Conservation (phyloP, 78 protist species). For the Dictyostelium purpureum region DNA sequence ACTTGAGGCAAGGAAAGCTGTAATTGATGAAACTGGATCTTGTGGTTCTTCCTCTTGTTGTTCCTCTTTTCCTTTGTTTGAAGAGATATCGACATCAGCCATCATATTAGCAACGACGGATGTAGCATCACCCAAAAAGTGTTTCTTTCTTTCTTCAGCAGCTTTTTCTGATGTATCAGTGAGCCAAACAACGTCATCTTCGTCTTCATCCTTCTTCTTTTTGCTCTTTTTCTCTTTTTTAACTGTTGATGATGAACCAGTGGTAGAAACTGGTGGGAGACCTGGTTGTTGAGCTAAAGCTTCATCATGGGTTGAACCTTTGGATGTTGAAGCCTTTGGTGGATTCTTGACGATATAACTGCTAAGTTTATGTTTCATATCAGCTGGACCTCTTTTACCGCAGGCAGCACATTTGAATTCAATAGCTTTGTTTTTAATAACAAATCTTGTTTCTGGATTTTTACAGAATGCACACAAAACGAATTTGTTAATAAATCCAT, state of each 20-base stretch:
- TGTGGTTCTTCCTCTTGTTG: neutral
- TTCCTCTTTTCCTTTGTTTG: neutral
- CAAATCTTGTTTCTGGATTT: slow-evolving; percentile 90
- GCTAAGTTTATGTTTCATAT: slow-evolving; percentile 39
- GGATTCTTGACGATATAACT: slow-evolving; percentile 89
- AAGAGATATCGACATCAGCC: neutral
- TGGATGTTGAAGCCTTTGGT: slow-evolving; percentile 50
- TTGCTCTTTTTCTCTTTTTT: slow-evolving; percentile 11
- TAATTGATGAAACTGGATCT: slow-evolving; percentile 41
- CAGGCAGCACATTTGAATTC: slow-evolving; percentile 87
- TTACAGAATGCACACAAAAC: slow-evolving; percentile 92
- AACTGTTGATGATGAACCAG: neutral
- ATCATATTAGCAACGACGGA: slow-evolving; percentile 41
- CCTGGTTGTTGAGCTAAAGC: neutral
- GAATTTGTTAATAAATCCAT: slow-evolving; percentile 89
- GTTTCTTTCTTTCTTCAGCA: slow-evolving; percentile 69
- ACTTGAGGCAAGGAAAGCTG: neutral
- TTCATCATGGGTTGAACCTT: slow-evolving; percentile 18
- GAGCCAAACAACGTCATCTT: slow-evolving; percentile 75
- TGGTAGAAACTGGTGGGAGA: neutral
- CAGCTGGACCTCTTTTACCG: slow-evolving; percentile 72
- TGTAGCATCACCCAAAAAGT: slow-evolving; percentile 32
- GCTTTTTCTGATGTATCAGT: slow-evolving; percentile 77
- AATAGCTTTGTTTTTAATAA: slow-evolving; percentile 11
- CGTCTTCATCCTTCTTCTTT: slow-evolving; percentile 38